Conservation (phyloP, 139 green algal genomes). For the Desmodesmus armatus region DNA sequence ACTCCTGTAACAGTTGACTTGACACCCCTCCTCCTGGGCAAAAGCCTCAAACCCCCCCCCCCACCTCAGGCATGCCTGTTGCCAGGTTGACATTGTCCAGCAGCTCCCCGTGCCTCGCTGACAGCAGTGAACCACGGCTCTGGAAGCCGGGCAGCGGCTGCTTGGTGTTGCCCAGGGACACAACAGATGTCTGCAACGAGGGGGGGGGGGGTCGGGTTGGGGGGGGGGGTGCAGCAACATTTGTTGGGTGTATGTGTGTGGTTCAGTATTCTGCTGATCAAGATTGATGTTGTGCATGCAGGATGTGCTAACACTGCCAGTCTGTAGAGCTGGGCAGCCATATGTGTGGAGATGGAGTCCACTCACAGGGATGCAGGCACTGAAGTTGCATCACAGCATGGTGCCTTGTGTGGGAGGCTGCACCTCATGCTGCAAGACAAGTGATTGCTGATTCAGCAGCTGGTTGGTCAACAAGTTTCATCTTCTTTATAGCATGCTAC, state of each 20-base stretch:
- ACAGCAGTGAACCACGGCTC: background rate
- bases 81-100: constrained; percentile 10
- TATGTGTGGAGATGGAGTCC: background rate
- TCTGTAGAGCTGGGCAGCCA: background rate
- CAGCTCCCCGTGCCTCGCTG: background rate
- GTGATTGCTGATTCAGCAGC: no score
- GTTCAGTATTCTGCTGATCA: no score
- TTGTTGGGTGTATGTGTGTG: no score
- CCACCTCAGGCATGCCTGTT: constrained; percentile 22
- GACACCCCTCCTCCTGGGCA: no score
- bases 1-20: no score
- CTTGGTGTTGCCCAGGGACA: constrained; percentile 58
- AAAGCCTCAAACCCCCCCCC: no score
- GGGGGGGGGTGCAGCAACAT: background rate
- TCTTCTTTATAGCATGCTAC: no score
- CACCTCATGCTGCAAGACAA: no score
- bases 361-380: background rate
- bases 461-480: no score
- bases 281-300: background rate
- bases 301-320: background rate
- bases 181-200: constrained; percentile 40
- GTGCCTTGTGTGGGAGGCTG: no score
- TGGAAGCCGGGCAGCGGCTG: constrained; percentile 57
- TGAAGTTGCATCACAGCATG: background rate
- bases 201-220: background rate